Base-by-base conservation (phyloP, 2,329 filamentous ascomycete genomes). In the Sporothrix sp. region DNA sequence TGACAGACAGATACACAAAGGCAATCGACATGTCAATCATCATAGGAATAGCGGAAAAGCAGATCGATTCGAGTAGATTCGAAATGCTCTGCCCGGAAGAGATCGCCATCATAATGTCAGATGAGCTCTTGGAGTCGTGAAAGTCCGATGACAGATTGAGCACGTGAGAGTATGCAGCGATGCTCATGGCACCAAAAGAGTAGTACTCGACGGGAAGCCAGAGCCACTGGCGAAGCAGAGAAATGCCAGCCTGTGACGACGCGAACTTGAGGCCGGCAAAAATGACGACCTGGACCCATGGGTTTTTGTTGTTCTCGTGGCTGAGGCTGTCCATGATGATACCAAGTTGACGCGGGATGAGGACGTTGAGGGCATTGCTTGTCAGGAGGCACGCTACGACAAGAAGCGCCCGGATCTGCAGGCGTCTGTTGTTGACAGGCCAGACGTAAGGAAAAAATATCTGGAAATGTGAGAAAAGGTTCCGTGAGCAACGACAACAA, bases 321-420 rank as follows among this genome's bases (percentile, higher is more conserved):
- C 73, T 73, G 20, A 94, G 68, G 54, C 78, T 78, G 59, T 93
- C 80, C 56, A 87, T 82, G 56, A 95, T 81, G 52, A 86, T 79
- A 56, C 87, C 88, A 28, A 91, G 78, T 61, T 93, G 86, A 18
- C 85, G 77, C n/a, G 88, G 88, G 28, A 88, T 79, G 37, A 94
- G 68, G 13, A 95, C 71, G 58, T 89, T 87, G 45, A 94, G 70
- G 5, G 78, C 78, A 56, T 90, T 87, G 50, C 82, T 78, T 47
- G 73, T 69, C n/a, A 89, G 63, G 20, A 93, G 71, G 57, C 85
- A 85, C 1, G 85, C 38, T 0, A 76, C 75, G 39, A 93, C 82
- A 4, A 85, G 71, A 10, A 76, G 68, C 18, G 85, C 77, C 49
- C 82, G 81, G 16, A 85, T 63, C 62, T 93, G 86, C 16, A 93